Conservation (phyloP, 176 grass and related monocot genomes). For the Oropetium thomaeum region DNA sequence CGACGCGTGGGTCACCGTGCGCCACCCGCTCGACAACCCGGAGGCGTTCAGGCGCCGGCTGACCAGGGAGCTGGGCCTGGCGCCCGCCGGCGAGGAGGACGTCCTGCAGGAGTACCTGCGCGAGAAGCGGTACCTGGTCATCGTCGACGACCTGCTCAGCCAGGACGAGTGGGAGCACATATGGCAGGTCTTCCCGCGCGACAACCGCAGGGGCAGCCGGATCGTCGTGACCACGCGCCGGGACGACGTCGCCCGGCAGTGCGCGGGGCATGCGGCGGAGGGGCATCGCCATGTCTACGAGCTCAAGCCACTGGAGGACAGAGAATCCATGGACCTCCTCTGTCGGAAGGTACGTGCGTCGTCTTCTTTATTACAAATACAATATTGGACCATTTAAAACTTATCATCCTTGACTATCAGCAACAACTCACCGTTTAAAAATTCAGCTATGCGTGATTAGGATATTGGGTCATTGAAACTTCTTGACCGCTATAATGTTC, state of each 20-base stretch:
- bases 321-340: constrained; percentile 7
- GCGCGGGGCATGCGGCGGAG: background rate
- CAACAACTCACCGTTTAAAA: too few species aligned
- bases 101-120: background rate
- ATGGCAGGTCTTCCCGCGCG: background rate
- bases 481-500: too few species aligned
- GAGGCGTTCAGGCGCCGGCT: background rate
- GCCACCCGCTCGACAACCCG: constrained; percentile 13
- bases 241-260: constrained; percentile 20
- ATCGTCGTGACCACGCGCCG: constrained; percentile 38
- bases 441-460: too few species aligned
- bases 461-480: too few species aligned
- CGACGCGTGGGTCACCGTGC: constrained; percentile 43
- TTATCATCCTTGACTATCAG: too few species aligned
- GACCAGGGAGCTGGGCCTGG: constrained; percentile 2
- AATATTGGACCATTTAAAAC: too few species aligned
- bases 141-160: constrained; percentile 25
- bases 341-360: background rate
- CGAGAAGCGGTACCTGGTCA: background rate
- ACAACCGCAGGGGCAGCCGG: background rate
- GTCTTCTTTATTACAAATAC: too few species aligned
- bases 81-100: background rate
- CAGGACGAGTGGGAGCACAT: constrained; percentile 22
- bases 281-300: background rate
- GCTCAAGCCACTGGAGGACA: background rate